Evolutionary conservation across 2,329 filamentous ascomycete genomes (phyloP), one percentile per base, ranked within the genome.

Genomic region (Trichophyton schoenleinii): DNA sequence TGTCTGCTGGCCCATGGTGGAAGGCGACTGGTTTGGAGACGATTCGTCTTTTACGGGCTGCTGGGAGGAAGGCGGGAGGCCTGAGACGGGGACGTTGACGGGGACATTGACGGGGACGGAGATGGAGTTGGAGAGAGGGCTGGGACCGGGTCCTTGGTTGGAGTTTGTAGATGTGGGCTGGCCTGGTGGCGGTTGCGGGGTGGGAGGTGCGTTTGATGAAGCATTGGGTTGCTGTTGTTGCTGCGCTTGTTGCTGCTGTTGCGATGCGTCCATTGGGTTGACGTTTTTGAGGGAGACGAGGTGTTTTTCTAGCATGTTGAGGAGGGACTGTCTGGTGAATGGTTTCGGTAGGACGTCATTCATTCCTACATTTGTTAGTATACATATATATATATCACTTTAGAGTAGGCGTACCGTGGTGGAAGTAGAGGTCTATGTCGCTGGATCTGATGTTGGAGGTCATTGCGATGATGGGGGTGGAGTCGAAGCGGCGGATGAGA

Each of bases 371-470:
- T 7, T 4, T 1, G 55, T 41, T 25, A 38, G 67, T 79, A 15
- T 25, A 15, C n/a, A n/a, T 18, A n/a, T 18, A 18, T 18, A 18
- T 18, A 18, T 18, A 18, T 18, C 18, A 18, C 18, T 18, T 22
- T 22, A 36, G 25, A 31, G 25, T n/a, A 87, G 11, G 79, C 28
- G 28, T 81, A 94, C 91, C 94, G 76, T 95, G 91, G 69, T 92
- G 87, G 77, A 96, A 97, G 72, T 99, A 99, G 77, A 95, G 91
- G 60, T 92, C 89, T 64, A 97, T 95, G 71, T 99, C 94, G 69
- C 96, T 92, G 63, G 90, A 91, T 66, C 94, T 84, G 66, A 99
- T 97, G 71, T 97, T 99, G 2, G 92, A 96, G 2, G 94, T 99
- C 94, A 99, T 97, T 55, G 94, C 94, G 62, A 99, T 89, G 68